These are phyloP conservation scores for Aureobasidium sp. DNA, from an alignment of 2,329 filamentous ascomycete species.

Conservation along the genomic window DNA sequence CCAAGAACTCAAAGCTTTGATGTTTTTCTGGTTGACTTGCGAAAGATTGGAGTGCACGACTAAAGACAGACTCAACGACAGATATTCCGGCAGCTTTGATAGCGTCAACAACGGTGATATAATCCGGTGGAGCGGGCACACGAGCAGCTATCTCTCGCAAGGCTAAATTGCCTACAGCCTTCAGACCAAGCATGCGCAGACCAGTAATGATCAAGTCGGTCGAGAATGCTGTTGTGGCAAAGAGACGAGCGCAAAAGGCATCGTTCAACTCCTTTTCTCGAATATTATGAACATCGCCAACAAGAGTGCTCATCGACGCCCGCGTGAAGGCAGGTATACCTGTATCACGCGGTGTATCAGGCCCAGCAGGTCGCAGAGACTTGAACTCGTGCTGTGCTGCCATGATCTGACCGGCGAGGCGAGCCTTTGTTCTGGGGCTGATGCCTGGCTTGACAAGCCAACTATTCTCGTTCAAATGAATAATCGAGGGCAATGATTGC, in stretches of 20 bases:
- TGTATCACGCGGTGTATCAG: neutral
- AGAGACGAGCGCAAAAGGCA: constrained; percentile 67
- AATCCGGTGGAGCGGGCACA: constrained; percentile 48
- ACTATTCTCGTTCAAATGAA: constrained; percentile 19
- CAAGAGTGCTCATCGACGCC: constrained; percentile 29
- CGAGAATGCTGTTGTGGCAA: constrained; percentile 68
- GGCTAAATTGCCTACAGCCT: constrained; percentile 65
- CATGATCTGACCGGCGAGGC: neutral
- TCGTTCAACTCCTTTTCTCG: constrained; percentile 52
- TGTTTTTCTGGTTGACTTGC: constrained; percentile 37
- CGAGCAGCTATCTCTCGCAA: constrained; percentile 70
- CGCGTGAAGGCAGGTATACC: constrained; percentile 18
- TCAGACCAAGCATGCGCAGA: constrained; percentile 63
- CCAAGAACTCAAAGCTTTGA: constrained; percentile 44
- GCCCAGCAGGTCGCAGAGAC: neutral
- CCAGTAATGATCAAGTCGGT: constrained; percentile 65
- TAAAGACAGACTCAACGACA: constrained; percentile 57
- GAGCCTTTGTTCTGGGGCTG: neutral
- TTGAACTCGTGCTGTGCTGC: neutral
- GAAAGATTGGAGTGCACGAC: constrained; percentile 57
- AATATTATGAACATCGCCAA: constrained; percentile 37
- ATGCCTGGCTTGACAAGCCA: constrained; percentile 3
- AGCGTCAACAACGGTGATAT: constrained; percentile 54
- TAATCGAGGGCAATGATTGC: constrained; percentile 27
- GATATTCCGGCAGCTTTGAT: constrained; percentile 57